These are phyloP conservation scores for Dalbergia cultrata DNA, from an alignment of 306 rosid species.

Conservation along the genomic window DNA sequence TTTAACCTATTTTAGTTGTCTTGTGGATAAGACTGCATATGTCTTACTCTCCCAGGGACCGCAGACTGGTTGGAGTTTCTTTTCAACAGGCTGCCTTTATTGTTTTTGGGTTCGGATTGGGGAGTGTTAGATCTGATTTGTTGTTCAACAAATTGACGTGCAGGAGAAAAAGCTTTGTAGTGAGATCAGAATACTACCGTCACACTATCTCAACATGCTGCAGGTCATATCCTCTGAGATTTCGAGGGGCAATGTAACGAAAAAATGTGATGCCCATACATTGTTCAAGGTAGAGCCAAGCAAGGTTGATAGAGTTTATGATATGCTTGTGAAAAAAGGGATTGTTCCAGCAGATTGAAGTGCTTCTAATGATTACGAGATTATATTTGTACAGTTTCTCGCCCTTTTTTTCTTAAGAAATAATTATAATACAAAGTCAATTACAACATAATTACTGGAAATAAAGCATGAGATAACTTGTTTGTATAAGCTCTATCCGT, in stretches of 20 bases:
- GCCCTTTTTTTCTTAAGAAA: neutral
- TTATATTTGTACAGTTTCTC: conserved; percentile 9
- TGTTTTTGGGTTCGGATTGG: too few species aligned
- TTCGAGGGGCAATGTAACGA: conserved; percentile 63
- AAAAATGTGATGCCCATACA: conserved; percentile 72
- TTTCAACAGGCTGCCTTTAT: too few species aligned
- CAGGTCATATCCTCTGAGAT: conserved; percentile 65
- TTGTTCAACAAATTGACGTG: conserved; percentile 33
- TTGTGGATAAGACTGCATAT: too few species aligned
- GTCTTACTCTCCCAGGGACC: too few species aligned
- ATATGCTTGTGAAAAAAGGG: conserved; percentile 75
- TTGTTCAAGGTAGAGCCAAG: conserved; percentile 74
- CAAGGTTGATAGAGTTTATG: conserved; percentile 83
- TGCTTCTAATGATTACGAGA: conserved; percentile 8
- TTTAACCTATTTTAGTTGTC: too few species aligned
- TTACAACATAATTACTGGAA: too few species aligned
- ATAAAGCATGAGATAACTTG: too few species aligned
- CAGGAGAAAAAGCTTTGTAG: conserved; percentile 81
- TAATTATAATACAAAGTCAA: neutral
- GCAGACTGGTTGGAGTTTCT: too few species aligned
- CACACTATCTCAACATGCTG: conserved; percentile 76
- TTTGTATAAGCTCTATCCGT: too few species aligned
- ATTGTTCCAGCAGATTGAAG: conserved; percentile 44
- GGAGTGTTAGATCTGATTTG: conserved; percentile 31
- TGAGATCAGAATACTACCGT: conserved; percentile 77